A percentile compares a stretch with the other conserved stretches of the same genome.
Conservation (phyloP, 352 stramenopile genomes). For the Pseudoperonospora humuli region DNA sequence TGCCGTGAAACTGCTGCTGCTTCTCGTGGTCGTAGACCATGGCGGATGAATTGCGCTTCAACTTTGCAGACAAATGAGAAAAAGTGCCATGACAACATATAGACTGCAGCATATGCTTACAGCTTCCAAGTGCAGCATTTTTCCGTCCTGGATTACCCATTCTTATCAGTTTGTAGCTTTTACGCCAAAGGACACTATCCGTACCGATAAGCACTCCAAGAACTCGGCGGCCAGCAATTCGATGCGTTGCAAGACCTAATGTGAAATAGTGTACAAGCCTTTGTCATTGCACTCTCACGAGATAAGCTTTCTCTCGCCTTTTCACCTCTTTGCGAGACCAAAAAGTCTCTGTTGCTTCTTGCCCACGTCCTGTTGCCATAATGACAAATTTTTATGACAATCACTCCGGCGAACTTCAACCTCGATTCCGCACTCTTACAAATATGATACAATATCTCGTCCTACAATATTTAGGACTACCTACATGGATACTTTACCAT, state of each 20-base stretch:
- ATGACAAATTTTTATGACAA: constrained; percentile 17
- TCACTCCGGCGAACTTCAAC: constrained; percentile 30
- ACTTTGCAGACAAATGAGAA: constrained; percentile 22
- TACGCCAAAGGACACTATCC: not conserved
- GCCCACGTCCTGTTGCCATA: constrained; percentile 5
- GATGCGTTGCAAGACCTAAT: constrained; percentile 51
- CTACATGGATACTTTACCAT: no score
- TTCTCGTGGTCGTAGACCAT: constrained; percentile 57
- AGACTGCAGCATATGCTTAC: constrained; percentile 20
- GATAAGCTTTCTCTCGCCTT: not conserved
- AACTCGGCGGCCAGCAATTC: constrained; percentile 52
- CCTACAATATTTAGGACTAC: no score
- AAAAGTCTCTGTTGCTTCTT: constrained; percentile 1
- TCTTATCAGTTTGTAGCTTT: not conserved
- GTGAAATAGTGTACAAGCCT: not conserved
- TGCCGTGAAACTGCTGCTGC: constrained; percentile 45
- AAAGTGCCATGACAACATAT: not conserved
- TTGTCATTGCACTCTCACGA: not conserved
- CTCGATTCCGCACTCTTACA: constrained; percentile 1
- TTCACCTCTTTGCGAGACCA: constrained; percentile 39
- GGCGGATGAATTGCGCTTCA: constrained; percentile 42
- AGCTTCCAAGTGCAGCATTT: constrained; percentile 46
- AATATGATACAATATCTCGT: no score
- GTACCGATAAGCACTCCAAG: constrained; percentile 40
- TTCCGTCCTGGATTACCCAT: constrained; percentile 26